Conservation (phyloP, 176 grass and related monocot species). For the Eragrostis nindensis region DNA sequence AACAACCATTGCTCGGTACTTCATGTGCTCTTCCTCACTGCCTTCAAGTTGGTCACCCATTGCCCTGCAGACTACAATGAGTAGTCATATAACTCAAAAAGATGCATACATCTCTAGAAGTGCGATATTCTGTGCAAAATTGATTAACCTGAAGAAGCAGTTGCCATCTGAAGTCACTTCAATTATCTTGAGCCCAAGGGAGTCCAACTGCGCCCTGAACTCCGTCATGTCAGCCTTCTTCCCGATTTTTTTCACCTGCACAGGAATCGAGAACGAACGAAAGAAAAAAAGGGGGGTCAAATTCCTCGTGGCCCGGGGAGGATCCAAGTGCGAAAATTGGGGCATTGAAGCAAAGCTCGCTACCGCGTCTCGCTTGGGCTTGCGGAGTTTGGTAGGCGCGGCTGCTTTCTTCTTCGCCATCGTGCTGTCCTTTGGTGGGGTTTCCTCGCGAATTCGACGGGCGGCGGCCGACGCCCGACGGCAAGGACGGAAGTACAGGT, state of each 20-base stretch:
- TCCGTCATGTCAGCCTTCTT: slow-evolving; percentile 71
- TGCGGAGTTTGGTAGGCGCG: slow-evolving; percentile 38
- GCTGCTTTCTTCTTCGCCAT: slow-evolving; percentile 62
- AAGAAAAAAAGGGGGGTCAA: background rate
- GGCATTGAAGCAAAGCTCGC: background rate
- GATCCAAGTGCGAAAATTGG: background rate
- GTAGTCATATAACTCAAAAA: slow-evolving; percentile 50
- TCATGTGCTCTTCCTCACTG: slow-evolving; percentile 77
- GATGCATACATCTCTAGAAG: background rate
- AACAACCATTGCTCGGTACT: slow-evolving; percentile 87
- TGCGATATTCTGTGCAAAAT: background rate
- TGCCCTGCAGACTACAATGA: slow-evolving; percentile 73
- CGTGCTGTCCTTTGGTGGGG: background rate
- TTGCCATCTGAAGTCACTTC: slow-evolving; percentile 86
- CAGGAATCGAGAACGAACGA: background rate
- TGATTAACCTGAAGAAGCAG: slow-evolving; percentile 92
- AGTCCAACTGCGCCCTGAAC: slow-evolving; percentile 70
- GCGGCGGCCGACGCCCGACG: slow-evolving; percentile 19
- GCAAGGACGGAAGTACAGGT: too few relatives aligned
- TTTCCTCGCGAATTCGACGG: background rate
- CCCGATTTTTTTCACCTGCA: slow-evolving; percentile 71
- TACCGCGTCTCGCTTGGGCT: slow-evolving; percentile 54
- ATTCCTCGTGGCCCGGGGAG: background rate
- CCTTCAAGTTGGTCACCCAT: slow-evolving; percentile 95
- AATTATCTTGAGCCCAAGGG: slow-evolving; percentile 69